These are phyloP conservation scores for Fusarium pseudograminearum DNA, from an alignment of 2,329 filamentous ascomycete species.

Conservation along the genomic window DNA sequence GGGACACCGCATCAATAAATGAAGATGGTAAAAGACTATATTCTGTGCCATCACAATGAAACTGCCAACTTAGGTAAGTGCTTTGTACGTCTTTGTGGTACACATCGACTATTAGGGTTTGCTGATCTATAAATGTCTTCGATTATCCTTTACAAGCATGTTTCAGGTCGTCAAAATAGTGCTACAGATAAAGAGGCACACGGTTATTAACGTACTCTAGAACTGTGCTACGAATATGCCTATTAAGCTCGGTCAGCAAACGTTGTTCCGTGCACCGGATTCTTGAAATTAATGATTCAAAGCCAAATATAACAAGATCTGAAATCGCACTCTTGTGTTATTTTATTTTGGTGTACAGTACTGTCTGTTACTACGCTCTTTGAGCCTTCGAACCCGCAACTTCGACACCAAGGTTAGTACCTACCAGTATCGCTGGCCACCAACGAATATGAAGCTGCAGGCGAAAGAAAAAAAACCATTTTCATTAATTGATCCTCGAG, in stretches of 20 bases:
- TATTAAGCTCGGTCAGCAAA: not conserved
- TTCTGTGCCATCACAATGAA: not conserved
- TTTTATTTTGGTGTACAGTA: not conserved
- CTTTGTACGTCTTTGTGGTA: not conserved
- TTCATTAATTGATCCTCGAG: not conserved
- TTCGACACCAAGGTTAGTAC: not conserved
- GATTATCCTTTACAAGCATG: not conserved
- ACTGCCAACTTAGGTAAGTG: not conserved
- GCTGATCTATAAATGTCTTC: not conserved
- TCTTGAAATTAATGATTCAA: not conserved
- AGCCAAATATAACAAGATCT: not conserved
- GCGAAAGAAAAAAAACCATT: not conserved
- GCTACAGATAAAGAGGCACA: not conserved
- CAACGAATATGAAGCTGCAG: no score
- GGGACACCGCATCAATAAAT: not conserved
- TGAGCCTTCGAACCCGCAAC: not conserved
- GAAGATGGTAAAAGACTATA: not conserved
- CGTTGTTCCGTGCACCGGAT: not conserved
- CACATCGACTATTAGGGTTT: not conserved
- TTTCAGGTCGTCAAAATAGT: slow-evolving; percentile 9
- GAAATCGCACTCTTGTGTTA: not conserved
- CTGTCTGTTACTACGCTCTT: not conserved
- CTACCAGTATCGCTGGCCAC: no score
- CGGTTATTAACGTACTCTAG: not conserved
- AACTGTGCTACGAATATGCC: not conserved